Evolutionary conservation across 495 filamentous ascomycete species (phyloP), one percentile per base, ranked within the genome.

Genomic region (Ramalina peruviana): DNA sequence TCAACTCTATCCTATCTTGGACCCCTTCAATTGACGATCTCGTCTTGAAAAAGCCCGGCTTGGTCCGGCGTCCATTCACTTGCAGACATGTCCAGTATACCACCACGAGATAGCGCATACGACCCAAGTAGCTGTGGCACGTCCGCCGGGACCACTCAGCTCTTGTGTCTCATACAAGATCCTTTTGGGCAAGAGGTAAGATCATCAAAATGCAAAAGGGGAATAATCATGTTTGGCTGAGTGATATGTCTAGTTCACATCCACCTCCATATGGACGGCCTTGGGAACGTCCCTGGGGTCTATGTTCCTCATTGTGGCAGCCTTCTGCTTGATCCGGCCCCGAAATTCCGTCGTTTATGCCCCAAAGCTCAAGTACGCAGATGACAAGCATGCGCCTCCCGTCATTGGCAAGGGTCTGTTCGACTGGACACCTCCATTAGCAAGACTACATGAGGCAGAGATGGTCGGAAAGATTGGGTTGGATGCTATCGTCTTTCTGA

Each of bases 301-400:
- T 54, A 84, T 86, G 21, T 50, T 78, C 53, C 57, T 81, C 51
- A 81, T 94, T 54, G 75, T 85, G 48, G 56, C 94, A 48, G 65
- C 77, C 58, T 98, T 96, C 73, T 95, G 83, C 59, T 68, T 94
- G 50, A 72, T 98, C 42, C 83, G 93, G 53, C 92, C 93, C 4
- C 87, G 86, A 62, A 88, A 97, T 60, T 80, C 77, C 39, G 71
- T 87, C 55, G 88, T 97, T 39, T 98, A 98, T 65, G 89, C 93
- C 4, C 92, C 92, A 36, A 93, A 94, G 58, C 72, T 93, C 53
- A 93, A 92, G 58, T 82, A 94, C 72, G 86, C 85, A 55, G 88
- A 98, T 62, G 78, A 83, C 53, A 90, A 86, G 69, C 88, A 94
- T 71, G 73, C 85, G 20, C 92, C 92, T n/a, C 92, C 92, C n/a